Evolutionary conservation across 176 grass and related monocot genomes (phyloP).

Genomic region (Alloteropsis semialata): DNA sequence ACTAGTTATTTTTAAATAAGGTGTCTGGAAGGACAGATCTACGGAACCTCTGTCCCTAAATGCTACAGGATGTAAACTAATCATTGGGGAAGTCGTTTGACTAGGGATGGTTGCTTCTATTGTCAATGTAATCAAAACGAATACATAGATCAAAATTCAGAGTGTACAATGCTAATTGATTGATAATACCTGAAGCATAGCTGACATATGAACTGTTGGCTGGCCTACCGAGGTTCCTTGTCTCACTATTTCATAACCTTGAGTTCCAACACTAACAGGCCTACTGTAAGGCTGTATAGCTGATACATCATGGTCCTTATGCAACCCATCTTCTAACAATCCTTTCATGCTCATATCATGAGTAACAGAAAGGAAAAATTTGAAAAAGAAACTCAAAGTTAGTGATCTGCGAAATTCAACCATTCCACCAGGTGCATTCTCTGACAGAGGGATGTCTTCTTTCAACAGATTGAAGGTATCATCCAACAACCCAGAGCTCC

Average conservation of each 20-base stretch:
- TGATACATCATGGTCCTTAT: slow-evolving; percentile 49
- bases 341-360: slow-evolving; percentile 79
- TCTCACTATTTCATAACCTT: slow-evolving; percentile 77
- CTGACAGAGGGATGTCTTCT: slow-evolving; percentile 69
- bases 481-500: slow-evolving; percentile 60
- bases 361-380: slow-evolving; percentile 83
- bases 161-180: not conserved
- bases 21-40: not conserved
- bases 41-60: not conserved
- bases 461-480: slow-evolving; percentile 64
- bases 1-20: not conserved
- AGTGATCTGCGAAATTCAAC: slow-evolving; percentile 91
- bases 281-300: slow-evolving; percentile 62
- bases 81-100: not conserved
- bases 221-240: slow-evolving; percentile 84
- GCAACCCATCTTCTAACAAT: slow-evolving; percentile 45
- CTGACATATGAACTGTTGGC: slow-evolving; percentile 78
- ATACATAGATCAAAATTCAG: not conserved
- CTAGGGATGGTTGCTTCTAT: not conserved
- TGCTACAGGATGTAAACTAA: not conserved
- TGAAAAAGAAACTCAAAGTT: slow-evolving; percentile 96
- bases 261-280: slow-evolving; percentile 44
- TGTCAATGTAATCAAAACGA: not conserved
- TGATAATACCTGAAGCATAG: slow-evolving; percentile 80
- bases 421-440: slow-evolving; percentile 97